Conservation (phyloP, 371 early-diverging fungal genomes). For the Dinochytrium kinnereticum region DNA sequence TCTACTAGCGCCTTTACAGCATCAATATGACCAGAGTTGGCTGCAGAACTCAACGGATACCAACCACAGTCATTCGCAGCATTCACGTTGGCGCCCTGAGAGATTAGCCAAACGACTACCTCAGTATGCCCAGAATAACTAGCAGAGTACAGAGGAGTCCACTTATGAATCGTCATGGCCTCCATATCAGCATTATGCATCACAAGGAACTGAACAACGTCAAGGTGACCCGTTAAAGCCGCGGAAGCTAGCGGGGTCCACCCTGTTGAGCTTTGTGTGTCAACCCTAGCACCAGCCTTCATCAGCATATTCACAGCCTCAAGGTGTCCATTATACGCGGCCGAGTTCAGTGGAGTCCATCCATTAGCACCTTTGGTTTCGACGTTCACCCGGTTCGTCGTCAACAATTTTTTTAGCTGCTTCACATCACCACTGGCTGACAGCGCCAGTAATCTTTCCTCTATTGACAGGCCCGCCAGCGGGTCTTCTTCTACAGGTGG, state of each 20-base stretch:
- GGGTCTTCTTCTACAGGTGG: constrained; percentile 4
- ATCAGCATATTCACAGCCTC: background rate
- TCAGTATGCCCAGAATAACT: constrained; percentile 6
- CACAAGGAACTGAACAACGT: constrained; percentile 8
- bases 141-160: constrained; percentile 3
- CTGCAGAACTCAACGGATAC: constrained; percentile 10
- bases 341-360: background rate
- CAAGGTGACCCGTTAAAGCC: constrained; percentile 2
- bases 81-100: constrained; percentile 1
- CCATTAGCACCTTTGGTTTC: constrained; percentile 2
- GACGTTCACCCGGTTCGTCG: background rate
- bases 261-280: constrained; percentile 2
- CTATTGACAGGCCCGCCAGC: constrained; percentile 12
- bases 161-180: background rate
- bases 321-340: constrained; percentile 7
- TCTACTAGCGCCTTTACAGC: constrained; percentile 10
- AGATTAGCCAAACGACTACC: background rate
- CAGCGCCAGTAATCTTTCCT: background rate
- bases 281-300: background rate
- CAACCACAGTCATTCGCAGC: background rate
- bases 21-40: constrained; percentile 3
- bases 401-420: background rate
- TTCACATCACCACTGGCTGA: background rate
- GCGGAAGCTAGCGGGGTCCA: constrained; percentile 11
- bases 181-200: background rate